These are phyloP conservation scores for Psilocybe cubensis DNA, from an alignment of 768 basidiomycete species.

Conservation along the genomic window DNA sequence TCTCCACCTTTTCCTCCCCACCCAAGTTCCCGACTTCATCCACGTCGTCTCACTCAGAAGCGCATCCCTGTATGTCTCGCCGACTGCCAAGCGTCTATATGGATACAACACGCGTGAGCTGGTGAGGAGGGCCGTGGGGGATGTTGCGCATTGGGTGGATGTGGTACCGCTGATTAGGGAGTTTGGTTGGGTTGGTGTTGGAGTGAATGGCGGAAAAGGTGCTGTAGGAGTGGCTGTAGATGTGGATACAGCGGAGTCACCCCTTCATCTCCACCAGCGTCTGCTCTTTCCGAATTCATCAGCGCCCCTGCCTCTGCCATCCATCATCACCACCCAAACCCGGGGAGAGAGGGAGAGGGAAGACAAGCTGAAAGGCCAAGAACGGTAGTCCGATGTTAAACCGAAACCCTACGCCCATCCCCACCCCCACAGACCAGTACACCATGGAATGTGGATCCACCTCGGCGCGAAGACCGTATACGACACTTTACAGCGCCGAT, in stretches of 20 bases:
- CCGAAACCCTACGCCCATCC: too few relatives aligned
- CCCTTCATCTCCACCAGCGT: too few relatives aligned
- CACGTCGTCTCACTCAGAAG: slow-evolving; percentile 94
- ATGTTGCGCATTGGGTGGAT: slow-evolving; percentile 89
- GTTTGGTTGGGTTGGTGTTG: too few relatives aligned
- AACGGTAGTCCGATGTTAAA: too few relatives aligned
- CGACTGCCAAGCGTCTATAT: slow-evolving; percentile 73
- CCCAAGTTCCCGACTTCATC: slow-evolving; percentile 75
- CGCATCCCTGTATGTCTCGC: slow-evolving; percentile 89
- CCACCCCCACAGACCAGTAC: too few relatives aligned
- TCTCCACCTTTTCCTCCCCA: slow-evolving; percentile 64
- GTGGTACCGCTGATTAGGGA: slow-evolving; percentile 90
- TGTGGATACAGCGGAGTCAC: neutral
- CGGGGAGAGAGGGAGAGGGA: neutral
- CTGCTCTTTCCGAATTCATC: too few relatives aligned
- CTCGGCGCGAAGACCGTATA: slow-evolving; percentile 37
- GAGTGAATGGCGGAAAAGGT: too few relatives aligned
- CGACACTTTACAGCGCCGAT: slow-evolving; percentile 52
- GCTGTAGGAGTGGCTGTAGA: slow-evolving; percentile 7
- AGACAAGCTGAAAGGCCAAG: too few relatives aligned
- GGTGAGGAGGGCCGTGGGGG: slow-evolving; percentile 74
- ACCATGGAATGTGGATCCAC: slow-evolving; percentile 56
- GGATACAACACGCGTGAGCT: slow-evolving; percentile 90
- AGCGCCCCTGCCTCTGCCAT: too few relatives aligned
- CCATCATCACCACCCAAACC: too few relatives aligned